These are phyloP conservation scores for Eragrostis nindensis DNA, from an alignment of 176 grass and related monocot genomes.

Conservation along the genomic window DNA sequence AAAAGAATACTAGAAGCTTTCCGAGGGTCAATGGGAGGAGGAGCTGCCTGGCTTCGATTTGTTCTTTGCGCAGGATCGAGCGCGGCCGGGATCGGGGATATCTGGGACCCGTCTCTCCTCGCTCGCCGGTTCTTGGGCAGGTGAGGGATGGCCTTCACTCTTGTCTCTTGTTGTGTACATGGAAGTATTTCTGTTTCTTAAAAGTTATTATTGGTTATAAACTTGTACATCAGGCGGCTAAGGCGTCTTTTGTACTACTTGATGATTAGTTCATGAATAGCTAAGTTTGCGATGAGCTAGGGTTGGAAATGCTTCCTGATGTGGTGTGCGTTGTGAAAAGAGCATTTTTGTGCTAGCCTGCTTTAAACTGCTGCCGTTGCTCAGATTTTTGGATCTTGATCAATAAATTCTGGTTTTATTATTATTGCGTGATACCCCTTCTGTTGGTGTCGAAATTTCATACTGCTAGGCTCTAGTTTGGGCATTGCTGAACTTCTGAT, in stretches of 20 bases:
- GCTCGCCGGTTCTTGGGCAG: not conserved
- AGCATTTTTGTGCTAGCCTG: not conserved
- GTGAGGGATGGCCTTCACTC: not conserved
- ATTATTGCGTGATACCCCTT: not conserved
- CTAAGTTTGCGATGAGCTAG: not conserved
- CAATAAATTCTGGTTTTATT: not conserved
- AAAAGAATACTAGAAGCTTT: not conserved
- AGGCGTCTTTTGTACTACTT: not conserved
- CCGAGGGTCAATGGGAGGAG: not conserved
- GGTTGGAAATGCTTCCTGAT: not conserved
- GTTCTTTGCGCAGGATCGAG: slow-evolving; percentile 1
- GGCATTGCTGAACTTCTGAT: not conserved
- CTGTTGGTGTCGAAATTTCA: not conserved
- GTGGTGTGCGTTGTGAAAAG: not conserved
- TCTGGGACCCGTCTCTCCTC: slow-evolving; percentile 6
- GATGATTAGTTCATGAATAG: not conserved
- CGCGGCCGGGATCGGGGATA: not conserved
- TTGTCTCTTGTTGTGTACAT: not conserved
- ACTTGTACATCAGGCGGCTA: not conserved
- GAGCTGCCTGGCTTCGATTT: slow-evolving; percentile 4
- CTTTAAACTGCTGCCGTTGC: not conserved
- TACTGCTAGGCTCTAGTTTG: not conserved
- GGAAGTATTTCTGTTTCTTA: slow-evolving; percentile 15
- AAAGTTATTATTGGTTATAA: not conserved
- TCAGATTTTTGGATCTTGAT: not conserved